Conservation (phyloP, 1,284 basidiomycete genomes). For the Coniferiporia weirii region DNA sequence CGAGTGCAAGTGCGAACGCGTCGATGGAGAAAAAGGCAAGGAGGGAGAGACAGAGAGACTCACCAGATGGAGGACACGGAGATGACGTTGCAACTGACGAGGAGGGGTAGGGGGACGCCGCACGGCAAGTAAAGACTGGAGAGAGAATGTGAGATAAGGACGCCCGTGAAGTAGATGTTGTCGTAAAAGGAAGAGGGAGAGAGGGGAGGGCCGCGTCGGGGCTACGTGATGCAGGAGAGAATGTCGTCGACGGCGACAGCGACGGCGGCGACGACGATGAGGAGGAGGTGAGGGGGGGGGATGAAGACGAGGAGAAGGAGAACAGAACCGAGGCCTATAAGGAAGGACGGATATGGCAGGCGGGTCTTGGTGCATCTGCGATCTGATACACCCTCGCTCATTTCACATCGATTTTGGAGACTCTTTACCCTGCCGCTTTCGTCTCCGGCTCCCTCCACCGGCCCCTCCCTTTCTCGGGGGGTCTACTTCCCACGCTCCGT, state of each 20-base stretch:
- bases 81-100: not conserved
- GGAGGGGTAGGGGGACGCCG: not conserved
- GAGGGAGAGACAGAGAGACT: conserved; percentile 1
- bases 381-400: conserved; percentile 26
- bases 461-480: not conserved
- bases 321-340: conserved; percentile 25
- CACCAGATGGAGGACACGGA: conserved; percentile 4
- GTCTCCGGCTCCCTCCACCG: not conserved
- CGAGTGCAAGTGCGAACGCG: not conserved
- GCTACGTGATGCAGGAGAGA: no score
- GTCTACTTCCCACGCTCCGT: not conserved
- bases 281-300: conserved; percentile 18
- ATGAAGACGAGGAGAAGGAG: conserved; percentile 31
- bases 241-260: no score
- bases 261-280: no score
- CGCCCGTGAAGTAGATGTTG: not conserved
- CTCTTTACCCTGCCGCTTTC: conserved; percentile 17
- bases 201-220: conserved; percentile 26
- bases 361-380: conserved; percentile 12
- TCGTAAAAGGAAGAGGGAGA: conserved; percentile 17
- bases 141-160: conserved; percentile 7
- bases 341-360: conserved; percentile 6
- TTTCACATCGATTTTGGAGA: conserved; percentile 19
- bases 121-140: not conserved
- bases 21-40: not conserved